Conservation (phyloP, 345 rosid species). For the Eutrema yunnanense region DNA sequence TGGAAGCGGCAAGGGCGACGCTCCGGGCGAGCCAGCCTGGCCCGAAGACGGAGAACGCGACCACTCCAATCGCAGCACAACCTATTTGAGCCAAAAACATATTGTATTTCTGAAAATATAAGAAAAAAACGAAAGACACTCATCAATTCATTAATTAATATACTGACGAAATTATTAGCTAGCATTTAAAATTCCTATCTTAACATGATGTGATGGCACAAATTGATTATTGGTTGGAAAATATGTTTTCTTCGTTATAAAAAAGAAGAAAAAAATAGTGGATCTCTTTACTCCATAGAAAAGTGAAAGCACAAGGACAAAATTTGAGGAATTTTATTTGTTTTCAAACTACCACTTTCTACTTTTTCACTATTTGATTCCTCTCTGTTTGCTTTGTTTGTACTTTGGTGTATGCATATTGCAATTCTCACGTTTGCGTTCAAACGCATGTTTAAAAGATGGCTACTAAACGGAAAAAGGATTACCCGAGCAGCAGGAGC, state of each 20-base stretch:
- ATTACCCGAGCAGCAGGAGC: slow-evolving; percentile 69
- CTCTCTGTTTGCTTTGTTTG: not conserved
- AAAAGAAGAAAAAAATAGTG: not conserved
- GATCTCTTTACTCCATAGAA: slow-evolving; percentile 2
- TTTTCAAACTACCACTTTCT: not conserved
- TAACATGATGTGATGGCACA: not conserved
- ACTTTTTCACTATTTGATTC: not conserved
- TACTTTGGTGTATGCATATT: not conserved
- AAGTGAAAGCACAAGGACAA: not conserved
- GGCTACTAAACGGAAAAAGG: not conserved
- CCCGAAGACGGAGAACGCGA: slow-evolving; percentile 61
- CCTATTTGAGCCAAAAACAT: slow-evolving; percentile 90
- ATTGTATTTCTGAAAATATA: slow-evolving; percentile 75
- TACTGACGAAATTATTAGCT: not conserved
- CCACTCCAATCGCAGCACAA: slow-evolving; percentile 87
- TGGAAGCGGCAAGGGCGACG: slow-evolving; percentile 63
- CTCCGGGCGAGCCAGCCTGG: slow-evolving; percentile 90
- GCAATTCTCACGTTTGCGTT: not conserved
- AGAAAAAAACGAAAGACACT: not conserved
- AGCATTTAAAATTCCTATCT: not conserved
- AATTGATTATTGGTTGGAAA: not conserved
- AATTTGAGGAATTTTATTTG: not conserved
- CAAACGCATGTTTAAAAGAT: not conserved
- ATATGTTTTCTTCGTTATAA: not conserved
- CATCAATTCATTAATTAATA: not conserved